Base-by-base conservation (phyloP, 2,329 filamentous ascomycete species). In the Fusarium kyushuense region DNA sequence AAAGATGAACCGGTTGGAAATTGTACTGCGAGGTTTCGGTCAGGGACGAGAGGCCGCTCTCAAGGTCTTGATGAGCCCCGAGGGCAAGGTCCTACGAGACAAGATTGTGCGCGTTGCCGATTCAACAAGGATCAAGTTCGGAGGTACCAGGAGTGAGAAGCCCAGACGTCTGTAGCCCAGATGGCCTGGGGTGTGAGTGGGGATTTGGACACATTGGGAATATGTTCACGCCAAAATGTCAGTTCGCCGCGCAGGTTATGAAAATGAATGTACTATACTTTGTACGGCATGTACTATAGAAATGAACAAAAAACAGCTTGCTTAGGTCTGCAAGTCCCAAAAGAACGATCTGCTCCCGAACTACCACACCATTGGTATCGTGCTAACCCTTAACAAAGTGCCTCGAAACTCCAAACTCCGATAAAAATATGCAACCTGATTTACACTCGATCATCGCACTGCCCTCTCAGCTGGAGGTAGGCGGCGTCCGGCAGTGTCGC, bases 51-150 rank as follows among this genome's bases (percentile, higher is more conserved):
- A 98, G 74, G 96, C 96, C 2, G 91, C 94, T 54, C 90, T 90
- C 55, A 99, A 98, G 85, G 92, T 94, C 8, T 81, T 99, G 60
- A 82, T 99, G 79, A 94, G 95, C 35, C 89, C 85, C 23, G 95
- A 99, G 79, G 96, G 96, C 58, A 89, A 88, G 76, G 79, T 89
- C 73, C 80, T 98, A 70, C 87, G 93, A 71, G 83, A 86, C 32
- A 89, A 92, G 82, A 92, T 99, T 70, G 84, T 88, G 41, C 90
- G 89, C 72, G 91, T 99, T 64, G 89, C 92, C 32, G 96, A 99
- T 81, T 86, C 89, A 40, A 98, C 95, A 56, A 91, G 91, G 75
- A 80, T 98, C 79, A 99, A 99, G 84, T 97, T 98, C 84, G 96
- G 94, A 81, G 96, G 96, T 76, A 93, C 92, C 38, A 92, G 94